phyloP scores from a whole-genome alignment of 805 yeast species.

The Saturnispora hagleri region DNA sequence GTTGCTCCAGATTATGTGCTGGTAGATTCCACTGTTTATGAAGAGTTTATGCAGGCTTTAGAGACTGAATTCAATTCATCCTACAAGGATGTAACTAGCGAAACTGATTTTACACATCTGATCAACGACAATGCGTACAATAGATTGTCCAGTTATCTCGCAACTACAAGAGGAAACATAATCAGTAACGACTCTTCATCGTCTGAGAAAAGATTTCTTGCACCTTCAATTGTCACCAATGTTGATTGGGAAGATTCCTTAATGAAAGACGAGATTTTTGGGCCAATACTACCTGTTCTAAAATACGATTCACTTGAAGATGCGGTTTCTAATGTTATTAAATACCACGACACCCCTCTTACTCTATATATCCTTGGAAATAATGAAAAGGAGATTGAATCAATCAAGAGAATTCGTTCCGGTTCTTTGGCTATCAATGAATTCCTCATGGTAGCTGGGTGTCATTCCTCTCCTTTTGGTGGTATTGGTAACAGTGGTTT shows the following conservation, averaged over 20 bases:
- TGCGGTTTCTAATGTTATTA: conserved; percentile 35
- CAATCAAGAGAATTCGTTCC: conserved; percentile 51
- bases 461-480: conserved; percentile 69
- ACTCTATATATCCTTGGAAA: conserved; percentile 64
- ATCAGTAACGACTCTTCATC: conserved; percentile 42
- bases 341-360: conserved; percentile 64
- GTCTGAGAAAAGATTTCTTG: conserved; percentile 34
- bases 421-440: conserved; percentile 72
- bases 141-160: conserved; percentile 36
- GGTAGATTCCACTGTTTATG: conserved; percentile 51
- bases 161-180: conserved; percentile 43
- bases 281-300: conserved; percentile 75
- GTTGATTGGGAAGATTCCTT: conserved; percentile 57
- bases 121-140: conserved; percentile 46
- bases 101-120: conserved; percentile 48
- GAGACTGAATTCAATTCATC: conserved; percentile 23
- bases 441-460: conserved; percentile 57
- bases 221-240: conserved; percentile 66
- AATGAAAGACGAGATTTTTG: conserved; percentile 75
- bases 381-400: conserved; percentile 36
- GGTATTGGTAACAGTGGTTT: conserved; percentile 81
- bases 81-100: conserved; percentile 26
- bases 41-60: conserved; percentile 32
- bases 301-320: conserved; percentile 34
- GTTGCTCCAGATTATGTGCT: conserved; percentile 79